Conservation (phyloP, 805 yeast species). For the Ogataea methylovora region DNA sequence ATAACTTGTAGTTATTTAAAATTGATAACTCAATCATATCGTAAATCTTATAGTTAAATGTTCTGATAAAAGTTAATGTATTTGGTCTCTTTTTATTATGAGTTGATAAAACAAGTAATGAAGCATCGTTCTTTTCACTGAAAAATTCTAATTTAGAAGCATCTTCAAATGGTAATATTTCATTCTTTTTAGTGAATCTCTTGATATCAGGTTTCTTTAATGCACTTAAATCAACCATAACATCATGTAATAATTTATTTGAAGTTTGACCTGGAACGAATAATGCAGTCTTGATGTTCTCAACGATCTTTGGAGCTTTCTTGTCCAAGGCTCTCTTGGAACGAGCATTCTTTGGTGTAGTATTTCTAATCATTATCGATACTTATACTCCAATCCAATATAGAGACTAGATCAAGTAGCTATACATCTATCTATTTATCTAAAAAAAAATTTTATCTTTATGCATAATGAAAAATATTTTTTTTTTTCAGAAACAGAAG, state of each 20-base stretch:
- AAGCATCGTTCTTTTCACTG: conserved; percentile 89
- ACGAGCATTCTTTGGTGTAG: conserved; percentile 91
- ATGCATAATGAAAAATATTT: neutral
- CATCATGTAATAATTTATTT: conserved; percentile 75
- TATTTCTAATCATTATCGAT: conserved; percentile 32
- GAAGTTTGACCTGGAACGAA: conserved; percentile 87
- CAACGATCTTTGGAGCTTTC: conserved; percentile 80
- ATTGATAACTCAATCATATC: conserved; percentile 91
- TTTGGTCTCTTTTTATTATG: conserved; percentile 90
- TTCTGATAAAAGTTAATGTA: conserved; percentile 79
- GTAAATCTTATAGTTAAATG: conserved; percentile 82
- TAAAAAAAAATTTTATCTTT: neutral
- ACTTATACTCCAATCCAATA: too few relatives aligned
- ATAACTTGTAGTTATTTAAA: conserved; percentile 58
- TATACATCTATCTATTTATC: too few relatives aligned
- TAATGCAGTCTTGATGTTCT: conserved; percentile 82
- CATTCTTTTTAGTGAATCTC: conserved; percentile 83
- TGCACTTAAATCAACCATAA: conserved; percentile 81
- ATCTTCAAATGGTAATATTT: conserved; percentile 90
- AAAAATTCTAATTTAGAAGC: conserved; percentile 78
- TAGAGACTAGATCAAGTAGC: too few relatives aligned
- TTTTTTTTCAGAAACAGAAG: neutral
- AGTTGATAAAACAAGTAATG: conserved; percentile 71
- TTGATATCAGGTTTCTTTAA: conserved; percentile 86
- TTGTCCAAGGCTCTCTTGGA: conserved; percentile 90